These are phyloP conservation scores for Saccharomycopsis javanensis DNA, from an alignment of 805 yeast species.

Conservation along the genomic window DNA sequence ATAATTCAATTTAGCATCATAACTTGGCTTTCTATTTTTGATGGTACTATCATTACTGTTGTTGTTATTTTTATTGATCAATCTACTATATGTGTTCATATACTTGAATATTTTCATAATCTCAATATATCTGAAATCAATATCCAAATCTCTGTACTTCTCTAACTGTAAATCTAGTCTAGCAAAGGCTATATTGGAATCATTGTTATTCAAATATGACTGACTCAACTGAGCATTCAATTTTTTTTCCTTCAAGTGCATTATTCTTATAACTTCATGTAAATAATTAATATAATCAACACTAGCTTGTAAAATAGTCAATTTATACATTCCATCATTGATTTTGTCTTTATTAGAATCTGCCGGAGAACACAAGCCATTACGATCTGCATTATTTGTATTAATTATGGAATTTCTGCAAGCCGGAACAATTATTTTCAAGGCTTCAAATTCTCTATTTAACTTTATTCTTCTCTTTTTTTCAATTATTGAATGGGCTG, in stretches of 20 bases:
- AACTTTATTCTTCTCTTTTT: conserved; percentile 69
- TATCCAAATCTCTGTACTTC: conserved; percentile 47
- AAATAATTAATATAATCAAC: conserved; percentile 71
- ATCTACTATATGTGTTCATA: conserved; percentile 9
- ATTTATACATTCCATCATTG: conserved; percentile 62
- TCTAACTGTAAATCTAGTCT: conserved; percentile 50
- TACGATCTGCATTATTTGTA: too few species aligned
- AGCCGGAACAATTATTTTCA: conserved; percentile 70
- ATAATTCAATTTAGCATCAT: neutral
- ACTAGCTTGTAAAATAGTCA: conserved; percentile 72
- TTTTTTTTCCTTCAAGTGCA: conserved; percentile 35
- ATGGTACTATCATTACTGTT: neutral
- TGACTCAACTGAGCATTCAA: conserved; percentile 20
- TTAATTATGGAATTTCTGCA: conserved; percentile 40
- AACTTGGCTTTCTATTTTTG: neutral
- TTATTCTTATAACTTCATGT: conserved; percentile 46
- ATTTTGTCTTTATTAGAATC: conserved; percentile 22
- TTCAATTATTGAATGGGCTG: conserved; percentile 70
- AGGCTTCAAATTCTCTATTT: conserved; percentile 75
- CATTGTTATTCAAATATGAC: conserved; percentile 23
- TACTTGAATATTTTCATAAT: conserved; percentile 18
- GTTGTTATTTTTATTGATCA: neutral
- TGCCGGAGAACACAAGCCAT: too few species aligned
- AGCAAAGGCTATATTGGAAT: conserved; percentile 38
- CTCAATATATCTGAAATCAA: conserved; percentile 40